Percentiles rank a stretch among this genome's conserved stretches.
These are phyloP conservation scores for Chrysopogon serrulatus DNA, from an alignment of 176 grass and related monocot species.

Conservation along the genomic window DNA sequence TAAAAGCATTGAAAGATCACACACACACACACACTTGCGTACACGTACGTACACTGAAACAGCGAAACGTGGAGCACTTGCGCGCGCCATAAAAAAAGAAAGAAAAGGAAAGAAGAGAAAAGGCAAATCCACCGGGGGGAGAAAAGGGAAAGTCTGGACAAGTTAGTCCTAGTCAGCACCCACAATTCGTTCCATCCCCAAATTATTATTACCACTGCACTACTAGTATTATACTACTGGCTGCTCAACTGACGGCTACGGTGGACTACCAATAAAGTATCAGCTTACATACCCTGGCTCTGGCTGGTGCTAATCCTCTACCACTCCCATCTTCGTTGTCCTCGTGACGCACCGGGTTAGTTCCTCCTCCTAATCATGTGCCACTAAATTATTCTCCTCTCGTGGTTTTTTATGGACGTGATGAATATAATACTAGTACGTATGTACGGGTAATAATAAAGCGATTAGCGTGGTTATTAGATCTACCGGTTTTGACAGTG, in stretches of 20 bases:
- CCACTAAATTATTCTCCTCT: background rate
- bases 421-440: background rate
- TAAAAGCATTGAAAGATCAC: background rate
- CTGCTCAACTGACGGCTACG: conserved; percentile 19
- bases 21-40: too few species aligned
- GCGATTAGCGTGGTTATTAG: background rate
- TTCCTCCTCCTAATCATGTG: background rate
- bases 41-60: background rate
- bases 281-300: background rate
- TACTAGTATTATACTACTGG: background rate
- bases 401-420: background rate
- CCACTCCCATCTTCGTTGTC: conserved; percentile 28
- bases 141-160: background rate
- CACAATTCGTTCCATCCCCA: background rate
- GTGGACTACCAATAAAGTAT: conserved; percentile 28
- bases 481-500: too few species aligned
- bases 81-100: background rate
- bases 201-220: conserved; percentile 1
- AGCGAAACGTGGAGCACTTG: conserved; percentile 28
- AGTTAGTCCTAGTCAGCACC: conserved; percentile 24
- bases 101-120: background rate
- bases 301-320: background rate
- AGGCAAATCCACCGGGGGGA: background rate
- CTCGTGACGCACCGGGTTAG: conserved; percentile 22
- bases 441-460: background rate